Evolutionary conservation across 495 filamentous ascomycete genomes (phyloP).

Genomic region (Lepidopterella palustris): DNA sequence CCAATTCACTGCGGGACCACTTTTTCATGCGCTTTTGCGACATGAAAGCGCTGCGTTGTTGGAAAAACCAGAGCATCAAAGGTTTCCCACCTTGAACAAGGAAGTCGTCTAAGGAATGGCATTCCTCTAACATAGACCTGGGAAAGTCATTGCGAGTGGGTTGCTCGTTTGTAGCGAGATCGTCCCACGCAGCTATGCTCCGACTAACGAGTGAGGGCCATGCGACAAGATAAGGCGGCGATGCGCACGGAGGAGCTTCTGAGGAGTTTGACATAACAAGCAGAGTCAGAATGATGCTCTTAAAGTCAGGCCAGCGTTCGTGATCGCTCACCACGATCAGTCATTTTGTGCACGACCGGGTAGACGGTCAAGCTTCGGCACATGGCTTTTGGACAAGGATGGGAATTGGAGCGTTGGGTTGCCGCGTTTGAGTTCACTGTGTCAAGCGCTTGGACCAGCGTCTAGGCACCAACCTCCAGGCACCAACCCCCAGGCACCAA

Average conservation of each 20-base stretch:
- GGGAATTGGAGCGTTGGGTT: not conserved
- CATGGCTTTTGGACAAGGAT: constrained; percentile 5
- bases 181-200: constrained; percentile 14
- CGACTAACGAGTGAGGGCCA: constrained; percentile 16
- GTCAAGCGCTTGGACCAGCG: not conserved
- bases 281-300: constrained; percentile 2
- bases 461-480: no score
- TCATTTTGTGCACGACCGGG: constrained; percentile 6
- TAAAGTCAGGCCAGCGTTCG: constrained; percentile 3
- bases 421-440: not conserved
- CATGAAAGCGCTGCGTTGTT: constrained; percentile 17
- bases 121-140: constrained; percentile 3
- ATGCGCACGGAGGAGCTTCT: constrained; percentile 9
- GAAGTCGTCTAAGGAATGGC: constrained; percentile 16
- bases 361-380: constrained; percentile 12
- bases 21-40: constrained; percentile 19
- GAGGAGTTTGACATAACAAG: constrained; percentile 10
- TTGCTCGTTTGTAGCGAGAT: constrained; percentile 6
- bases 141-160: not conserved
- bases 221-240: constrained; percentile 6
- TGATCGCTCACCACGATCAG: not conserved
- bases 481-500: no score
- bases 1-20: constrained; percentile 11
- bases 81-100: not conserved
- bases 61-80: constrained; percentile 19